These are phyloP conservation scores for Jaltomata sinuosa DNA, from an alignment of 257 asterid genomes.

Conservation along the genomic window DNA sequence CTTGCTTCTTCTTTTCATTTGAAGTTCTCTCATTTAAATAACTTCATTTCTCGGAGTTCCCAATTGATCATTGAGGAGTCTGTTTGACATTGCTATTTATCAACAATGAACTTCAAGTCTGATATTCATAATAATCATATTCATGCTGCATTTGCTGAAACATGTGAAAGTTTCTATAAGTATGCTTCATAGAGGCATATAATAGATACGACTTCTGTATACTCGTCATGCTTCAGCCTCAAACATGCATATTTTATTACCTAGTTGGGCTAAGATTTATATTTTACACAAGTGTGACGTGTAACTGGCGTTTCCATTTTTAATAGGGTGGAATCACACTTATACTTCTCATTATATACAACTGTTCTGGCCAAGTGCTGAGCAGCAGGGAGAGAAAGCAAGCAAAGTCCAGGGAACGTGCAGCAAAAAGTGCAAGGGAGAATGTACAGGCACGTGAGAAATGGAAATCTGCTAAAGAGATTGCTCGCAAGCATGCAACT, in stretches of 20 bases:
- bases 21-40: neutral
- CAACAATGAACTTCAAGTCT: neutral
- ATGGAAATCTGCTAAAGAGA: conserved; percentile 90
- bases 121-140: neutral
- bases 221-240: neutral
- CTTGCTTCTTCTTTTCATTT: neutral
- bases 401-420: conserved; percentile 94
- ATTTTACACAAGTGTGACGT: neutral
- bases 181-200: neutral
- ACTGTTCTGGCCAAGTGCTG: conserved; percentile 89
- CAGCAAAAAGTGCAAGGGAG: conserved; percentile 84
- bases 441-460: conserved; percentile 74
- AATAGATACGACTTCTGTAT: neutral
- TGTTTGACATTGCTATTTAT: neutral
- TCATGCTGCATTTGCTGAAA: neutral
- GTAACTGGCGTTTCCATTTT: neutral
- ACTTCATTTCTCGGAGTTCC: neutral
- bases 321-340: conserved; percentile 69
- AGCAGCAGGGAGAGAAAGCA: conserved; percentile 66
- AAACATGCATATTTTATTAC: neutral
- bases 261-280: neutral
- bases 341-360: conserved; percentile 78
- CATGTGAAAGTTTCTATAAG: no score
- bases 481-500: conserved; percentile 54
- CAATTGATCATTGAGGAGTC: neutral